phyloP scores from a whole-genome alignment of 805 yeast species.

The Schwanniomyces vanrijiae region DNA sequence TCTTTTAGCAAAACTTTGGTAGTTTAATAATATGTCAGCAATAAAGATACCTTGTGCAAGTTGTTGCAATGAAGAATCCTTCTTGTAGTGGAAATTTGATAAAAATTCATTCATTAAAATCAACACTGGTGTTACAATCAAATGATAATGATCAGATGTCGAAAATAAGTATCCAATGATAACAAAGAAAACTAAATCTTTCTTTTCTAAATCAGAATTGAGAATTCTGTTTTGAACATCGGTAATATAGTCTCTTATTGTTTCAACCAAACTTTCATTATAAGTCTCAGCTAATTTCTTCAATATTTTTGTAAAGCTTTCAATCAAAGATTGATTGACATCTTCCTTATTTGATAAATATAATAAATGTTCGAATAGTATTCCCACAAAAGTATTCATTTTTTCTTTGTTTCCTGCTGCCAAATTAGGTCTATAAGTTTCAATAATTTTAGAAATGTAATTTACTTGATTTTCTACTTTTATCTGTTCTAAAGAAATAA shows the following conservation, averaged over 20 bases:
- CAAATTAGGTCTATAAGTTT: conserved; percentile 68
- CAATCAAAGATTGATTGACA: conserved; percentile 27
- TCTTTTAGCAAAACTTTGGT: conserved; percentile 80
- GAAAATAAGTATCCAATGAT: conserved; percentile 80
- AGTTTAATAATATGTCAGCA: conserved; percentile 63
- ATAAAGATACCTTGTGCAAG: conserved; percentile 64
- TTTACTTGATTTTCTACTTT: conserved; percentile 44
- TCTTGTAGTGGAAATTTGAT: conserved; percentile 31
- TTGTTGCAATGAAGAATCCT: conserved; percentile 29
- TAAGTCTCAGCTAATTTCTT: conserved; percentile 64
- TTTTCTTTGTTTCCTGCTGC: conserved; percentile 81
- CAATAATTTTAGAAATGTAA: conserved; percentile 55
- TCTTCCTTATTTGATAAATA: conserved; percentile 42
- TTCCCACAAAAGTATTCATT: conserved; percentile 60
- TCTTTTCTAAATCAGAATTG: conserved; percentile 9
- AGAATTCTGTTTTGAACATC: conserved; percentile 56
- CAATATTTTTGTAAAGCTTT: conserved; percentile 46
- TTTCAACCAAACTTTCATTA: conserved; percentile 61
- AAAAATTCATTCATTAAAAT: conserved; percentile 72
- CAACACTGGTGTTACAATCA: conserved; percentile 81
- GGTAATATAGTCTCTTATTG: conserved; percentile 56
- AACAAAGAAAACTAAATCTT: conserved; percentile 66
- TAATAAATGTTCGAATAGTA: conserved; percentile 63
- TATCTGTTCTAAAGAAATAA: conserved; percentile 29
- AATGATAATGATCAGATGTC: conserved; percentile 93